phyloP scores from a whole-genome alignment of 2,329 filamentous ascomycete species.

The Colletotrichum graminicola region DNA sequence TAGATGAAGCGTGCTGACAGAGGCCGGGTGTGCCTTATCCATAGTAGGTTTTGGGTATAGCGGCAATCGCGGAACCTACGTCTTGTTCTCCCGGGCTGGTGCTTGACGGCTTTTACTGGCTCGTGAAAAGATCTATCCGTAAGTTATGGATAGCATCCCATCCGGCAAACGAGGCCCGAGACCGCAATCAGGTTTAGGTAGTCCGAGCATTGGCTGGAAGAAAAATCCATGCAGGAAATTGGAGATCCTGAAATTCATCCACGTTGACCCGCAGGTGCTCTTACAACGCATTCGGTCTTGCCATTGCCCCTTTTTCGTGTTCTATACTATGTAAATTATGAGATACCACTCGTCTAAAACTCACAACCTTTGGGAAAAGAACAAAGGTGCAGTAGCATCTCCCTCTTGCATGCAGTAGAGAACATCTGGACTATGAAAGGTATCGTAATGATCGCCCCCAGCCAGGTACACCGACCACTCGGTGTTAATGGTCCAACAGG shows the following conservation, averaged over 20 bases:
- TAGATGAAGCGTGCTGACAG: not conserved
- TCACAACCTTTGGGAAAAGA: not conserved
- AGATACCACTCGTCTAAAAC: too few species aligned
- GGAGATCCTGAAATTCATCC: not conserved
- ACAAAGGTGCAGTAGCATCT: not conserved
- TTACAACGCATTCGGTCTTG: too few species aligned
- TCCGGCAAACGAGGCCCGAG: not conserved
- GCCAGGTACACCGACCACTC: slow-evolving; percentile 63
- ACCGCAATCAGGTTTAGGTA: not conserved
- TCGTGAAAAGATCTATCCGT: too few species aligned
- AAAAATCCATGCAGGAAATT: not conserved
- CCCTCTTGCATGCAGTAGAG: slow-evolving; percentile 24
- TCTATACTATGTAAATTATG: too few species aligned
- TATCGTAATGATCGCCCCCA: slow-evolving; percentile 68
- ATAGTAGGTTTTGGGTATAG: not conserved
- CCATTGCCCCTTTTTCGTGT: too few species aligned
- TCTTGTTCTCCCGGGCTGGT: not conserved
- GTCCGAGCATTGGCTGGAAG: not conserved
- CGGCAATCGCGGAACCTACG: too few species aligned
- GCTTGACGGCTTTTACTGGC: not conserved
- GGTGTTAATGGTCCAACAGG: slow-evolving; percentile 64
- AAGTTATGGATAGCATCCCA: too few species aligned
- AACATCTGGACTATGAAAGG: slow-evolving; percentile 50
- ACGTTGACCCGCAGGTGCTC: not conserved
- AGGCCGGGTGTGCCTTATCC: not conserved